A percentile compares a stretch with the other conserved stretches of the same genome.
Conservation (phyloP, 257 asterid genomes). For the Ocimum tenuiflorum region DNA sequence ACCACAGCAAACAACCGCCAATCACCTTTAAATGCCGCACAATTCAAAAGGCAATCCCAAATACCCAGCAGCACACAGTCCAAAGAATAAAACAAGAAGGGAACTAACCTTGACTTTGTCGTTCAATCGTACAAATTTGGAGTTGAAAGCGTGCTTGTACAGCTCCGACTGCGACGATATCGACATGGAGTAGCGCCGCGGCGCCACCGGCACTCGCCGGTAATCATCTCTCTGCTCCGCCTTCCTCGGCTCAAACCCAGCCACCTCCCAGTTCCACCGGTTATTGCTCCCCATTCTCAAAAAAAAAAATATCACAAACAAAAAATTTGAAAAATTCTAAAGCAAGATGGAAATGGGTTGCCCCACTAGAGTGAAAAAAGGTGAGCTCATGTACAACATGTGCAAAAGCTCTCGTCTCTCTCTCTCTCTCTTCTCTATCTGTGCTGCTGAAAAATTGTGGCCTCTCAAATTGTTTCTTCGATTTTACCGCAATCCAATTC, state of each 20-base stretch:
- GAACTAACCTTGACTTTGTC: conserved; percentile 67
- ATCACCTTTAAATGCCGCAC: conserved; percentile 1
- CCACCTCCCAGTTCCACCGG: conserved; percentile 97
- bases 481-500: conserved; percentile 28
- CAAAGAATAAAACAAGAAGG: background rate
- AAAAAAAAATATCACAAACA: conserved; percentile 1
- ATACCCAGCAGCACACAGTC: background rate
- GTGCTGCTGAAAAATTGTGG: conserved; percentile 23
- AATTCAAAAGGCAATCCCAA: background rate
- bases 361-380: conserved; percentile 8
- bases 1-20: background rate
- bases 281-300: conserved; percentile 53
- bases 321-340: background rate
- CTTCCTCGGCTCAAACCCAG: conserved; percentile 84
- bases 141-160: conserved; percentile 46
- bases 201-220: conserved; percentile 35
- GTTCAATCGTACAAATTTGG: conserved; percentile 60
- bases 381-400: conserved; percentile 11
- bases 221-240: conserved; percentile 49
- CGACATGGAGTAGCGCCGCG: conserved; percentile 79
- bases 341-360: background rate
- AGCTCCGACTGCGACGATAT: conserved; percentile 59
- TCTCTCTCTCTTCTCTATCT: background rate
- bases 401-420: background rate
- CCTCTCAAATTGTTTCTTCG: conserved; percentile 11